Conservation (phyloP, 768 basidiomycete genomes). For the Mycena albidolilacea region DNA sequence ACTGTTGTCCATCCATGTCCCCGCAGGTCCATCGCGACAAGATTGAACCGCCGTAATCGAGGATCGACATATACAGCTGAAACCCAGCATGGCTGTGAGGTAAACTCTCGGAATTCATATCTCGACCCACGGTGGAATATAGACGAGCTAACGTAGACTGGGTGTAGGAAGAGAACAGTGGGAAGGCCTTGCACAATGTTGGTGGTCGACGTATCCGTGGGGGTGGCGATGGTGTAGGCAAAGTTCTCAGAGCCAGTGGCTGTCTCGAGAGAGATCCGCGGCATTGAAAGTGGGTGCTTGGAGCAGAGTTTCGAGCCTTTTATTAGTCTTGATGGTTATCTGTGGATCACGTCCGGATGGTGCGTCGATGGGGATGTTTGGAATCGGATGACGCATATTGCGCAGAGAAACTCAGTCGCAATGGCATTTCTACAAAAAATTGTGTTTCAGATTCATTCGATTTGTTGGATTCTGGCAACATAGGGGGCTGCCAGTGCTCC, state of each 20-base stretch:
- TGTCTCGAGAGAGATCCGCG: not conserved
- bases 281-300: not conserved
- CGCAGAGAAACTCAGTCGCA: no score
- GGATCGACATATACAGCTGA: conserved; percentile 52
- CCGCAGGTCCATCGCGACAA: conserved; percentile 52
- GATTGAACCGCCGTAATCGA: conserved; percentile 54
- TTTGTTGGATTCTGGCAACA: no score
- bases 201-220: not conserved
- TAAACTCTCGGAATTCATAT: not conserved
- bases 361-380: no score
- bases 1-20: conserved; percentile 53
- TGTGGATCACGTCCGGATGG: no score
- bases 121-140: not conserved
- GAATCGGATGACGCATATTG: no score
- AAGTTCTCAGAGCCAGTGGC: not conserved
- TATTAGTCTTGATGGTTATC: no score
- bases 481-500: no score
- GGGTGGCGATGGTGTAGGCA: not conserved
- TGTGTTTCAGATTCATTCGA: no score
- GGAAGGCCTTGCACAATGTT: not conserved
- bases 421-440: no score
- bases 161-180: not conserved
- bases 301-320: no score
- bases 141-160: not conserved
- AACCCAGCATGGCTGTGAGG: not conserved